Evolutionary conservation across 2,329 filamentous ascomycete species (phyloP).

Genomic region (Akanthomyces muscarius): DNA sequence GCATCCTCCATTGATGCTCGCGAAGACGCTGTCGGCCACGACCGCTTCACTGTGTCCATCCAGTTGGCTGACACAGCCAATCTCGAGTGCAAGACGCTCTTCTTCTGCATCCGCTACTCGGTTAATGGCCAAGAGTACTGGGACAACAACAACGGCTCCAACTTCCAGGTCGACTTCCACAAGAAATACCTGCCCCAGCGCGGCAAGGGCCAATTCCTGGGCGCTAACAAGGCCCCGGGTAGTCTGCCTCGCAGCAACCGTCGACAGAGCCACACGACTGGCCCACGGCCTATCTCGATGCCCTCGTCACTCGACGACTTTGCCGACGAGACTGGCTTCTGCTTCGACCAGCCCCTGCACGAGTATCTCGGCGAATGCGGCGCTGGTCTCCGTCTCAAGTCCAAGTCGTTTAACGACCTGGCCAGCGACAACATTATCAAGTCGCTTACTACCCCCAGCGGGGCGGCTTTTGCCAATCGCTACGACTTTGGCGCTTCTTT

Average conservation of each 20-base stretch:
- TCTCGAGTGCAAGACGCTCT: conserved; percentile 86
- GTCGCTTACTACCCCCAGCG: conserved; percentile 51
- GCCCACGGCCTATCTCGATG: conserved; percentile 52
- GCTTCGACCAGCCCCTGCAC: conserved; percentile 57
- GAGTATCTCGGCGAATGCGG: conserved; percentile 62
- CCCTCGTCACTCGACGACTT: conserved; percentile 68
- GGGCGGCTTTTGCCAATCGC: conserved; percentile 80
- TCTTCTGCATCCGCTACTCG: conserved; percentile 84
- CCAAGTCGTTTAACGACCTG: conserved; percentile 59
- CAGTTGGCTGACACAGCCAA: conserved; percentile 88
- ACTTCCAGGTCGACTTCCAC: conserved; percentile 91
- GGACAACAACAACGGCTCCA: conserved; percentile 86
- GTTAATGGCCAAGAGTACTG: conserved; percentile 84
- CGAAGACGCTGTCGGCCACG: conserved; percentile 63
- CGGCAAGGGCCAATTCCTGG: conserved; percentile 51
- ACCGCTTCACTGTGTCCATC: conserved; percentile 92
- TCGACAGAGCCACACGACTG: conserved; percentile 37
- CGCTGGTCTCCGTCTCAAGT: conserved; percentile 64
- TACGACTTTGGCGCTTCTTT: conserved; percentile 97
- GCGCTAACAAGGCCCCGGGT: conserved; percentile 47
- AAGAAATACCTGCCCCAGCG: conserved; percentile 68
- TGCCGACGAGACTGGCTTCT: conserved; percentile 54
- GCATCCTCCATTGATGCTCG: conserved; percentile 70
- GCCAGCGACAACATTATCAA: conserved; percentile 58
- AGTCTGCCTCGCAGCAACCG: conserved; percentile 66